Conservation (phyloP, 208 protist species). For the Strigomonas galati region DNA sequence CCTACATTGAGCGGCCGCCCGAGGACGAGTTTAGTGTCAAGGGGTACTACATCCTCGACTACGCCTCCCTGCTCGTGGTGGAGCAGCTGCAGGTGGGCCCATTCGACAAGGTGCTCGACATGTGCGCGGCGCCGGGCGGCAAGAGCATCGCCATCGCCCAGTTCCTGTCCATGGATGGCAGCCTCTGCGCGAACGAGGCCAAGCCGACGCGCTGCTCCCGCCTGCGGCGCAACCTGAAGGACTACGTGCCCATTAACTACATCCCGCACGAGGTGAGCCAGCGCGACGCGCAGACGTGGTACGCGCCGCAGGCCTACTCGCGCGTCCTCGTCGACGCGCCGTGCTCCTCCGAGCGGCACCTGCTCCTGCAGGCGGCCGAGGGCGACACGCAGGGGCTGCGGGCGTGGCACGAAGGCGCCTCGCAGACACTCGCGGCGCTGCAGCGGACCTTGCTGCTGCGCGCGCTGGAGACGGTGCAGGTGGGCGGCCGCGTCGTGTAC, state of each 20-base stretch:
- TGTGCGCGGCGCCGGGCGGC: conserved; percentile 77
- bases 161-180: conserved; percentile 60
- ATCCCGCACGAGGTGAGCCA: conserved; percentile 54
- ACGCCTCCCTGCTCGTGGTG: conserved; percentile 65
- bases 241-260: conserved; percentile 69
- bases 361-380: conserved; percentile 60
- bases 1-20: conserved; percentile 32
- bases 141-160: conserved; percentile 79
- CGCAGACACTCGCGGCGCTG: conserved; percentile 27
- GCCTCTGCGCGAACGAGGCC: conserved; percentile 75
- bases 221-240: conserved; percentile 61
- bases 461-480: conserved; percentile 68
- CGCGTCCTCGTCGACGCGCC: conserved; percentile 90
- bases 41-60: conserved; percentile 82
- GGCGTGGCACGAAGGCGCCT: conserved; percentile 50
- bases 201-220: conserved; percentile 52
- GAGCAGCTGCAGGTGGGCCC: conserved; percentile 69
- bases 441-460: conserved; percentile 73
- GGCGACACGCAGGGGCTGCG: conserved; percentile 29
- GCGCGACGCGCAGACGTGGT: conserved; percentile 70
- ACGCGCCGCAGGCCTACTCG: conserved; percentile 57
- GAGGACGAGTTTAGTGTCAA: conserved; percentile 61
- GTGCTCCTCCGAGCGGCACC: conserved; percentile 90
- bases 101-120: conserved; percentile 78
- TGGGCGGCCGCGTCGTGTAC: conserved; percentile 87